Evolutionary conservation across 2,329 filamentous ascomycete genomes (phyloP), one percentile per base, ranked within the genome.

Genomic region (Penicillium oxalicum): DNA sequence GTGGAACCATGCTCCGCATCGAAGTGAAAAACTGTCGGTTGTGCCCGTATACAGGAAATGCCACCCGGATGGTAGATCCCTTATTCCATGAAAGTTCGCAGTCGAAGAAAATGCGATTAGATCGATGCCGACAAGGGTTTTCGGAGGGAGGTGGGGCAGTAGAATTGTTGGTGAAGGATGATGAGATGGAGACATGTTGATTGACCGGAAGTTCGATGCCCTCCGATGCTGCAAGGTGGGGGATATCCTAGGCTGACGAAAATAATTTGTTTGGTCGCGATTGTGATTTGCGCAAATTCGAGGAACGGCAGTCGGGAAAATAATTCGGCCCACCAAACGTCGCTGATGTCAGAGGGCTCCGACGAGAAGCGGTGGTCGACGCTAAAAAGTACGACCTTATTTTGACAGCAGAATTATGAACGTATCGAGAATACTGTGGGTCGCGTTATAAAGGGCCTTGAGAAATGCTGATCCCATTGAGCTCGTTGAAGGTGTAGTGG

Each of bases 1-100:
- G 42, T 75, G 72, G 60, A 83, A 79, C 82, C 82, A 85, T 32
- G 76, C 72, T 8, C 82, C 82, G 49, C 80, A 76, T n/a, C 82
- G 74, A 27, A 84, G 70, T 0, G 81, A 83, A 11, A 82, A 71
- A 2, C 76, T 77, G 43, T 75, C 73, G 47, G 78, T 81, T 18
- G 77, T 75, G 25, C 80, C 77, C 0, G 76, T 79, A 61, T 83
- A 85, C 13, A 82, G 65, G 55, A 84, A 83, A 60, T 84, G 82
- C 60, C 77, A 74, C 38, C 81, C 81, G 2, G 69, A 58, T 0
- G 81, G 78, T 4, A 85, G 58, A 54, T 80, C 74, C 53, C 77
- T 80, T 57, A 85, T 76, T 27, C 82, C 82, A 48, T 75, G 74
- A 64, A 85, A 84, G 45, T 77, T 76, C 9, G 78, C 71, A 9